Evolutionary conservation across 2,329 filamentous ascomycete species (phyloP), one percentile per base, ranked within the genome.

Genomic region (Mollisia scopiformis): DNA sequence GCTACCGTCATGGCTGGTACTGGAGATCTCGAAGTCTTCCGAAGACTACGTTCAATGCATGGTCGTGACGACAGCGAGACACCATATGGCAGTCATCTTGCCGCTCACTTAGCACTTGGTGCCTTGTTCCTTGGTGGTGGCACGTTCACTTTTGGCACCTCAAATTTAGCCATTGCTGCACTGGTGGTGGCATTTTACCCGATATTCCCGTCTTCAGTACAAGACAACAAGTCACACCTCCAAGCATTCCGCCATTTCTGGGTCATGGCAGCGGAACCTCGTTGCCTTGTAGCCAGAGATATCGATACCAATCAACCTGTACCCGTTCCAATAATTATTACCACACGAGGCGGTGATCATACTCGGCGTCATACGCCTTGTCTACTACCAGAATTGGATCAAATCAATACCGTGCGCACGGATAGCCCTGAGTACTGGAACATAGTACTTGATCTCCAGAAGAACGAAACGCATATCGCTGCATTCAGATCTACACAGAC

Each of bases 201-300:
- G 0, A 83, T 97, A 21, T 97, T 96, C 73, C 95, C 95, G 0
- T 89, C 86, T 10, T 89, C 87, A 30, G 91, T 98, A 1, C 90
- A 96, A 70, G 95, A 99, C 77, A 98, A 98, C 72, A 90, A 91
- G 66, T 93, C 92, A 11, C 95, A 99, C 71, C 82, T 99, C 6
- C 95, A 99, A 78, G 95, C 96, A 3, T 95, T 99, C 78, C 88
- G 96, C 5, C 94, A 99, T 76, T 91, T 99, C 72, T 99, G 95
- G 95, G 94, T 97, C 11, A 82, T 99, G 3, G 95, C 95, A 1
- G 89, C 91, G 0, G 95, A 99, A 71, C 87, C 92, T 10, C 86
- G 96, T 55, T 98, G 94, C 72, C 84, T 99, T 0, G 86, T 99
- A 0, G 86, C 92, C 19, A 91, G 94, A 63, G 95, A 99, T 68